phyloP scores from a whole-genome alignment of 1,139 yeast genomes.

The Taphrina confusa region DNA sequence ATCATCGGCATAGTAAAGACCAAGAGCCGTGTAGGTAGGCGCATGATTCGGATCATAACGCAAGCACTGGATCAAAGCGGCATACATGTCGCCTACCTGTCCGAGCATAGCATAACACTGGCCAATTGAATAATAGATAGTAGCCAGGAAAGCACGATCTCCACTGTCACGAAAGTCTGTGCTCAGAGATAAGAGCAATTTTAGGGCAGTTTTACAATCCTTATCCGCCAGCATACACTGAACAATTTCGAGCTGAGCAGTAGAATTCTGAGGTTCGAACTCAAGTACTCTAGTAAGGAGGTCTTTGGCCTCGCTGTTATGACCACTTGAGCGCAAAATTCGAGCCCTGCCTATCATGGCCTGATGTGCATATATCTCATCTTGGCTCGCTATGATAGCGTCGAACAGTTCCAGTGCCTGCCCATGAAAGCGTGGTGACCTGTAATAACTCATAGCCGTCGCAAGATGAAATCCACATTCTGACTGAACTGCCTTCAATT shows the following conservation, averaged over 20 bases:
- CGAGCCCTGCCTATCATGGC: conserved; percentile 83
- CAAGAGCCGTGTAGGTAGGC: conserved; percentile 64
- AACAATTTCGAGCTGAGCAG: conserved; percentile 56
- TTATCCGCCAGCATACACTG: conserved; percentile 73
- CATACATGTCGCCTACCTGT: conserved; percentile 39
- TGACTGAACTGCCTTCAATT: not conserved
- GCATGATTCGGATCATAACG: conserved; percentile 44
- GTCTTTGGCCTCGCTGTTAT: not conserved
- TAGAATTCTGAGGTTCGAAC: not conserved
- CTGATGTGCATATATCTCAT: conserved; percentile 55
- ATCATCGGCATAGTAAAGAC: conserved; percentile 62
- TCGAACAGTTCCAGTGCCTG: conserved; percentile 75
- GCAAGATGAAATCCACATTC: conserved; percentile 63
- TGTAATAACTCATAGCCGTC: conserved; percentile 74
- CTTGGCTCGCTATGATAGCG: conserved; percentile 51
- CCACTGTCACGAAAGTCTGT: not conserved
- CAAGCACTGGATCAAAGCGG: conserved; percentile 58
- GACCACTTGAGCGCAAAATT: conserved; percentile 42
- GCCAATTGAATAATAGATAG: conserved; percentile 8
- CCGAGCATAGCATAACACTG: not conserved
- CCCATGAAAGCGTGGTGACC: conserved; percentile 83
- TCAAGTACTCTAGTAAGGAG: conserved; percentile 6
- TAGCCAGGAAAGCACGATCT: not conserved
- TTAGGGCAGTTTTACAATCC: conserved; percentile 58
- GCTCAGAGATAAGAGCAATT: conserved; percentile 47